phyloP scores from a whole-genome alignment of 2,329 filamentous ascomycete genomes.

The Fusarium tjaetaba region DNA sequence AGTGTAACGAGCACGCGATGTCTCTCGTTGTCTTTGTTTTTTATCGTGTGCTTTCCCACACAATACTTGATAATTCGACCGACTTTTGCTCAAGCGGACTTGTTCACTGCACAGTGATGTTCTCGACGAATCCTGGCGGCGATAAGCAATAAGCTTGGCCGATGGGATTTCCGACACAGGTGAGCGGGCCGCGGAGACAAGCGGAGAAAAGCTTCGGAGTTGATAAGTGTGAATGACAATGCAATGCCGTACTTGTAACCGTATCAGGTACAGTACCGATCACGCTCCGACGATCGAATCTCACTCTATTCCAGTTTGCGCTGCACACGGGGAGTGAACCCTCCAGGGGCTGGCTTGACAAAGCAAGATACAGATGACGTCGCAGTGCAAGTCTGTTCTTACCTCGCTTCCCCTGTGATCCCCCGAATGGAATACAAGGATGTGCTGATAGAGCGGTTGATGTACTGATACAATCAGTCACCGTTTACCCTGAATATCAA shows the following conservation, averaged over 20 bases:
- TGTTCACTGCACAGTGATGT: background rate
- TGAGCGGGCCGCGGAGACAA: conserved; percentile 30
- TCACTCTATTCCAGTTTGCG: conserved; percentile 9
- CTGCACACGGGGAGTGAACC: conserved; percentile 24
- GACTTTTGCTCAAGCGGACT: background rate
- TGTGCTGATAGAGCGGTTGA: background rate
- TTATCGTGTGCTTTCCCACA: conserved; percentile 29
- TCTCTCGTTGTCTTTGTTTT: conserved; percentile 22
- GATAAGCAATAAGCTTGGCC: conserved; percentile 14
- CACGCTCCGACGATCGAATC: conserved; percentile 25
- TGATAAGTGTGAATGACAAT: conserved; percentile 14
- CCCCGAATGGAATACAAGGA: conserved; percentile 12
- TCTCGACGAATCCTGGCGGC: conserved; percentile 5
- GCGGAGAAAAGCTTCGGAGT: conserved; percentile 40
- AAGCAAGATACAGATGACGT: conserved; percentile 35
- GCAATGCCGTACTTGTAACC: conserved; percentile 34
- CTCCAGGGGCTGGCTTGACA: conserved; percentile 33
- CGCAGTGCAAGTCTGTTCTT: conserved; percentile 19
- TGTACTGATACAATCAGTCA: conserved; percentile 23
- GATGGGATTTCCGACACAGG: conserved; percentile 34
- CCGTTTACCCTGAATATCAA: conserved; percentile 5
- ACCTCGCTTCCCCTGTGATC: conserved; percentile 25
- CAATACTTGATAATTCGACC: background rate
- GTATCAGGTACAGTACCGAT: conserved; percentile 12
- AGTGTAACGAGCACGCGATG: conserved; percentile 31